phyloP scores from a whole-genome alignment of 1,284 basidiomycete species.

The Irpex sp. region DNA sequence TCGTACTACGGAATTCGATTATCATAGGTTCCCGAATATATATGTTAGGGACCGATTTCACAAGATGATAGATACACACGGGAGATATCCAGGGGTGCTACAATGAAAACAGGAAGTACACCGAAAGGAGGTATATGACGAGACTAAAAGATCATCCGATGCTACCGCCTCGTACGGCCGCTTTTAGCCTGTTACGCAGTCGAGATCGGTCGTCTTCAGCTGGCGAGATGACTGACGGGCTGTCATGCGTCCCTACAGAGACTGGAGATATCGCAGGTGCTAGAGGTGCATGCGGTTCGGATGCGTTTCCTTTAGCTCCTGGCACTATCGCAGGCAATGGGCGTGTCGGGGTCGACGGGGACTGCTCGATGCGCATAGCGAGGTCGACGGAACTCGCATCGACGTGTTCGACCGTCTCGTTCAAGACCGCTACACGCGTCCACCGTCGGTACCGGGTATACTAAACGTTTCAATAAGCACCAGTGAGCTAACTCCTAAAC shows the following conservation, averaged over 20 bases:
- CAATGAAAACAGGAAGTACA: neutral
- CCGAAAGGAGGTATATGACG: neutral
- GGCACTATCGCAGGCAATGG: neutral
- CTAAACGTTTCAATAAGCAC: conserved; percentile 28
- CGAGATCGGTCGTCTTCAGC: conserved; percentile 19
- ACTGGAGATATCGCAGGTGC: neutral
- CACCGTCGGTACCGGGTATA: conserved; percentile 83
- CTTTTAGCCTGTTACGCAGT: conserved; percentile 25
- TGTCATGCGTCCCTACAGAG: conserved; percentile 1
- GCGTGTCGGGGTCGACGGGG: neutral
- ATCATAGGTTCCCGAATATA: neutral
- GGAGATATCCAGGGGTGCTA: neutral
- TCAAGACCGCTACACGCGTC: conserved; percentile 78
- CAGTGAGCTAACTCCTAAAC: neutral
- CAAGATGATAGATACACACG: neutral
- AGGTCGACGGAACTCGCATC: conserved; percentile 16
- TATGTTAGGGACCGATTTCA: neutral
- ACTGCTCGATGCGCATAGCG: conserved; percentile 3
- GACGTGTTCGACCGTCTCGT: conserved; percentile 65
- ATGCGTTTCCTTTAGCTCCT: neutral
- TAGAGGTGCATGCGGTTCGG: neutral
- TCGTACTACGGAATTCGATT: conserved; percentile 1
- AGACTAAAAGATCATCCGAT: neutral
- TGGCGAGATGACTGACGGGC: neutral
- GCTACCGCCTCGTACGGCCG: conserved; percentile 21